Evolutionary conservation across 176 grass and related monocot genomes (phyloP).

Genomic region (Carex myosuroides): DNA sequence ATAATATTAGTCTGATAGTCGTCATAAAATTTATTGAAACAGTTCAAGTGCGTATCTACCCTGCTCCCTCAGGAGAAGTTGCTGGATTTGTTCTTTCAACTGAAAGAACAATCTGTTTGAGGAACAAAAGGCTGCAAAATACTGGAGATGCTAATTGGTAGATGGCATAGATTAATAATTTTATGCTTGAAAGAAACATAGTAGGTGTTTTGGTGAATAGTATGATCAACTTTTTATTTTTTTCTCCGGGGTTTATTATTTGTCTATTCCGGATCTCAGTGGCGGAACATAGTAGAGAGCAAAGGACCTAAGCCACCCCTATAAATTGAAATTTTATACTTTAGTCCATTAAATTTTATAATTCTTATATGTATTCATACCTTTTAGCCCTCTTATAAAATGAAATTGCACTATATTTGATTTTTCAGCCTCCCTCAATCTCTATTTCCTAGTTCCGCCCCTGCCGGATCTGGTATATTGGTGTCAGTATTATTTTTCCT

Average conservation of each 20-base stretch:
- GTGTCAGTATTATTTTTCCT: too few relatives aligned
- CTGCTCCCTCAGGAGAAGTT: conserved; percentile 44
- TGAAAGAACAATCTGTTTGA: neutral
- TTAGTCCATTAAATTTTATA: too few relatives aligned
- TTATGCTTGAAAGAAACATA: neutral
- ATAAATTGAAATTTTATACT: too few relatives aligned
- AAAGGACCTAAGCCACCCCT: too few relatives aligned
- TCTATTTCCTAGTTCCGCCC: too few relatives aligned
- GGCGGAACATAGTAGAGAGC: too few relatives aligned
- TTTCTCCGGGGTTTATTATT: neutral
- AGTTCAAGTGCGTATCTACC: conserved; percentile 60
- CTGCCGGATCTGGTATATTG: too few relatives aligned
- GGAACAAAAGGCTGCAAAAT: neutral
- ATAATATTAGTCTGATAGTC: conserved; percentile 18
- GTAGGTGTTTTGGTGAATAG: neutral
- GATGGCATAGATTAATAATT: neutral
- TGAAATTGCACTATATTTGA: too few relatives aligned
- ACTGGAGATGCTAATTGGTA: neutral
- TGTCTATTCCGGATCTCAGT: neutral
- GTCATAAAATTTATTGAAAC: conserved; percentile 29
- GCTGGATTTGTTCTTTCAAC: conserved; percentile 6
- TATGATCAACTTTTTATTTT: neutral
- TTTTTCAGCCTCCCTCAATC: too few relatives aligned
- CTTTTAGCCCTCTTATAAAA: too few relatives aligned
- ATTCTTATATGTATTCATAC: too few relatives aligned